Conservation (phyloP, 2,329 filamentous ascomycete species). For the Colletotrichum sidae region DNA sequence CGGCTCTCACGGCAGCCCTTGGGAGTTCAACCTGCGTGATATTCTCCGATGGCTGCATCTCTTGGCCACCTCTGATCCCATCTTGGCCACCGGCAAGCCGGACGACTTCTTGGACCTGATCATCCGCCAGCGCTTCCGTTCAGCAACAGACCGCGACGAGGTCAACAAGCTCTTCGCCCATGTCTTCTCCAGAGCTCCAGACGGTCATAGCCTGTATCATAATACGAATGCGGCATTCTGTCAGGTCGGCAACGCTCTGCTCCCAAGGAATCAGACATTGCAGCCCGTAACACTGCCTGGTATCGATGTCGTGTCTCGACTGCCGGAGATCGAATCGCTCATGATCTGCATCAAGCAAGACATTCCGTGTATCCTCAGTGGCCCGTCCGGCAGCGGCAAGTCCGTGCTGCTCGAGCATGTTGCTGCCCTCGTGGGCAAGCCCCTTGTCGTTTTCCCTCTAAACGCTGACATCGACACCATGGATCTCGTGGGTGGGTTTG, state of each 20-base stretch:
- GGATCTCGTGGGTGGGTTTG: slow-evolving; percentile 96
- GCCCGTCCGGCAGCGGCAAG: slow-evolving; percentile 88
- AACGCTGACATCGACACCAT: slow-evolving; percentile 97
- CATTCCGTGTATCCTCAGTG: slow-evolving; percentile 90
- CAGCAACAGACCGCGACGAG: slow-evolving; percentile 71
- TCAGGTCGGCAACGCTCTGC: slow-evolving; percentile 83
- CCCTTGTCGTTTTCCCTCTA: slow-evolving; percentile 85
- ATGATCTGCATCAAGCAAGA: slow-evolving; percentile 88
- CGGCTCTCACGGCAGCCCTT: slow-evolving; percentile 78
- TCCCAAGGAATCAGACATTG: slow-evolving; percentile 68
- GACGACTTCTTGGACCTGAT: slow-evolving; percentile 85
- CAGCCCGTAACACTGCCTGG: slow-evolving; percentile 64
- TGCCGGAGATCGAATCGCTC: slow-evolving; percentile 84
- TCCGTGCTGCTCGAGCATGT: slow-evolving; percentile 82
- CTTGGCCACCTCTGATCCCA: slow-evolving; percentile 67
- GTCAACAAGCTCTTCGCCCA: slow-evolving; percentile 74
- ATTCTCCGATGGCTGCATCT: slow-evolving; percentile 88
- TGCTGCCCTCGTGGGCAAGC: slow-evolving; percentile 81
- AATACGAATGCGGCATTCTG: slow-evolving; percentile 73
- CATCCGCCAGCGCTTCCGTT: slow-evolving; percentile 89
- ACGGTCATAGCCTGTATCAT: slow-evolving; percentile 75
- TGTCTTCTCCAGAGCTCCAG: slow-evolving; percentile 68
- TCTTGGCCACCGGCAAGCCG: slow-evolving; percentile 70
- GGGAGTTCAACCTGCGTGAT: slow-evolving; percentile 96
- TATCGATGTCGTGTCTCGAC: slow-evolving; percentile 64